Evolutionary conservation across 108 stramenopile species (phyloP), one percentile per base, ranked within the genome.

Genomic region (Skeletonema grethae): DNA sequence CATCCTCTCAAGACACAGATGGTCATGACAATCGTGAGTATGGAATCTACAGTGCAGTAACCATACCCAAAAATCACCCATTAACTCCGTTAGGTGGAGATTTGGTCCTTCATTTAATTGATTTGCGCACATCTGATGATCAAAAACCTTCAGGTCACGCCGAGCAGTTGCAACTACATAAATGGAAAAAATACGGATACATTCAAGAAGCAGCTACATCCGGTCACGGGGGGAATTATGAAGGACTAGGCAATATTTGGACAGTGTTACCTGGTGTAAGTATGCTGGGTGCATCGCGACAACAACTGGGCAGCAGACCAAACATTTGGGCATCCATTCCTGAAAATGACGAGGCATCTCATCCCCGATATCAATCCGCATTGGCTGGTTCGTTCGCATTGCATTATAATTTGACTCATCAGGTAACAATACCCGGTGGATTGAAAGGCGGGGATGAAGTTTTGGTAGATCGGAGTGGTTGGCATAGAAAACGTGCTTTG

Each of bases 141-240:
- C 7, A 15, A 46, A 50, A n/a, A n/a, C n/a, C 15, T 32, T 50
- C 46, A 13, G 13, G 3, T 1, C 2, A 29, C 12, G n/a, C 4
- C 2, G 48, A 53, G 30, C 15, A 50, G 8, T 38, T 50, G 34
- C 29, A 57, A 45, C 13, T 53, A 24, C 50, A 22, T 24, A 69
- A 67, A 57, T 76, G 68, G 67, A 13, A 43, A 7, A 34, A 35
- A 39, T 55, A 41, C 6, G 75, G 75, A 32, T 69, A 64, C 25
- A 15, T 76, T 1, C 48, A 61, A 7, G 63, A 69, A 16, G 61
- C 75, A 15, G 18, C 20, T 2, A 43, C 75, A 20, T 76, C 75
- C 7, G 75, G 75, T 2, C 53, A 65, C 22, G 77, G 77, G 0
- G 77, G 77, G 0, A 79, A 79, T 57, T 79, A 79, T 28, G 70